phyloP scores from a whole-genome alignment of 2,329 filamentous ascomycete species.

The Gaeumannomyces sp. region DNA sequence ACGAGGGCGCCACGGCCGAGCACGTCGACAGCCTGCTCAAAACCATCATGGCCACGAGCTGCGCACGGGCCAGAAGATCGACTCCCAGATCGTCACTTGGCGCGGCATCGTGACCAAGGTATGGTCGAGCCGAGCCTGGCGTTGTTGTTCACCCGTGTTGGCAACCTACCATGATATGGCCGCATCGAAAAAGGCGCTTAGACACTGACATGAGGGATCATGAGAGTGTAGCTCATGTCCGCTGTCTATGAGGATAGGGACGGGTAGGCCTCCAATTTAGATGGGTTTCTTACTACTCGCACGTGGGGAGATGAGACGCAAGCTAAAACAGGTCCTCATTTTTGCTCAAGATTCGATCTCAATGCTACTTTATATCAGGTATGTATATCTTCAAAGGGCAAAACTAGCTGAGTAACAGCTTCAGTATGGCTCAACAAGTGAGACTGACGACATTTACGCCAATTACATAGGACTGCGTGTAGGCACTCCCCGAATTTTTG shows the following conservation, averaged over 20 bases:
- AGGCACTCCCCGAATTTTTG: conserved; percentile 21
- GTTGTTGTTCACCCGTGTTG: background rate
- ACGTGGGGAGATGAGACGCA: background rate
- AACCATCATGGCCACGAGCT: conserved; percentile 70
- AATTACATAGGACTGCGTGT: conserved; percentile 48
- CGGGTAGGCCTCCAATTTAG: conserved; percentile 45
- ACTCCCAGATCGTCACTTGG: conserved; percentile 85
- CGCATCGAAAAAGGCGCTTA: no score
- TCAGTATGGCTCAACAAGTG: background rate
- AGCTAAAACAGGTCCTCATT: background rate
- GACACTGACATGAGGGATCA: no score
- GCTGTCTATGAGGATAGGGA: conserved; percentile 76
- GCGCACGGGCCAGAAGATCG: conserved; percentile 57
- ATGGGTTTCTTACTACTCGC: background rate
- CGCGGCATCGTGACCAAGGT: conserved; percentile 98
- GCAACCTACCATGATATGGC: background rate
- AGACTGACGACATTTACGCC: background rate
- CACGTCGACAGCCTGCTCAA: conserved; percentile 80
- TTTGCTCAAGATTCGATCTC: conserved; percentile 72
- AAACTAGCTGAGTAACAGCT: no score
- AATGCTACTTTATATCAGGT: conserved; percentile 90
- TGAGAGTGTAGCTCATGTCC: conserved; percentile 64
- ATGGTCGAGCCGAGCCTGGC: conserved; percentile 14
- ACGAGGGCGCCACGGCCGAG: conserved; percentile 69
- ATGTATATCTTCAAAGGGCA: conserved; percentile 24